Evolutionary conservation across 1,284 basidiomycete species (phyloP), one percentile per base, ranked within the genome.

Genomic region (Neonothopanus nambi): DNA sequence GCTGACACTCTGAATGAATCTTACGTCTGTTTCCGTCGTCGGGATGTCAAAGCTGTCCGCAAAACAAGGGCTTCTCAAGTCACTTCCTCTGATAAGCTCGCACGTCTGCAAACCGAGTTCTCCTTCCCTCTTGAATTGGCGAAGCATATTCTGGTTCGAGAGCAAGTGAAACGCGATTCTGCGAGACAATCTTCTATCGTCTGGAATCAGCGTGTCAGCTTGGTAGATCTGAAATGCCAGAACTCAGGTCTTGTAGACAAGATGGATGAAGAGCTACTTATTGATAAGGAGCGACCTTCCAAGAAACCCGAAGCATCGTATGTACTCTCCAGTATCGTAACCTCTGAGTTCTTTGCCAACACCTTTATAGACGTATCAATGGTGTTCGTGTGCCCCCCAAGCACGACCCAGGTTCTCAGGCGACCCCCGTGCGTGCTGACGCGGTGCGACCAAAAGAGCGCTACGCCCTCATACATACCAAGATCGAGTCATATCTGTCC

Each of bases 1-100:
- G 82, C 89, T 37, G 95, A 98, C 70, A 86, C 89, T 49, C 73
- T 73, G 57, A 95, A 93, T 56, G 95, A 98, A 66, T 97, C 96
- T 0, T 99, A 98, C 61, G 93, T 98, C 48, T 99, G 97, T 72
- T 99, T 99, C 81, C 87, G 97, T 40, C 84, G 96, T 50, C 87
- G 95, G 55, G 96, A 99, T 66, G 90, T 92, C 69, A 98, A 98
- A 68, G 87, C 91, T 15, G 84, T 94, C 21, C 87, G 96, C 56
- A 98, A 98, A 76, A 98, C 96, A 0, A 86, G 95, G 20, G 88
- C 93, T 9, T 90, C 89, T 1, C 93, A 96, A 65, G 86, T 87
- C 13, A 88, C 90, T 2, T 93, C 89, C 18, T 89, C 93, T 15
- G 94, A 97, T 63, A 91, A 92, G 62, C 82, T 98, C 61, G 70